A percentile compares a stretch with the other conserved stretches of the same genome.
Evolutionary conservation across 2,329 filamentous ascomycete genomes (phyloP).

Genomic region (Zymoseptoria crescenta): DNA sequence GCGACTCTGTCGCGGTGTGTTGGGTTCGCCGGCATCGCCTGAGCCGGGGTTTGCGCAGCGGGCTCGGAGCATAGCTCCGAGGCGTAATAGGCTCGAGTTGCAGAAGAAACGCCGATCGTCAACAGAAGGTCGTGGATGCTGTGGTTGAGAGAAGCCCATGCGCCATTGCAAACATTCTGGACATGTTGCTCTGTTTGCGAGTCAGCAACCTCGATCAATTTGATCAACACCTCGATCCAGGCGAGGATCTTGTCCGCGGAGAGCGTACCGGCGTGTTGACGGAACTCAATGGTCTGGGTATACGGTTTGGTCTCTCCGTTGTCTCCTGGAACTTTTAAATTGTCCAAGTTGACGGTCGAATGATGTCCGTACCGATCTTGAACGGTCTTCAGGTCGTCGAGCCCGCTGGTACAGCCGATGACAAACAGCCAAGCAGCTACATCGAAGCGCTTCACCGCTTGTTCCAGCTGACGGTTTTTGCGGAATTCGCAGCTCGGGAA

Average conservation of each 20-base stretch:
- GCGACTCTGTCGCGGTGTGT: background rate
- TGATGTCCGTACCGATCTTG: slow-evolving; percentile 4
- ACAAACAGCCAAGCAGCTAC: slow-evolving; percentile 5
- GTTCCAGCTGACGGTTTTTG: background rate
- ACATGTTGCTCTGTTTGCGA: slow-evolving; percentile 1
- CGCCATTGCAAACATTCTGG: background rate
- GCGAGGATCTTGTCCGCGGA: slow-evolving; percentile 18
- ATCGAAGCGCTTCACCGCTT: slow-evolving; percentile 3
- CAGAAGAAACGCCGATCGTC: background rate
- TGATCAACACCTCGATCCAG: slow-evolving; percentile 21
- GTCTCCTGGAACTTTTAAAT: too few relatives aligned
- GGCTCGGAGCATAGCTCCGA: background rate
- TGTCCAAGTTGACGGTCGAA: slow-evolving; percentile 3
- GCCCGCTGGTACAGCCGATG: slow-evolving; percentile 3
- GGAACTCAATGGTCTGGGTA: background rate
- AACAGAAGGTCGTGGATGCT: slow-evolving; percentile 7
- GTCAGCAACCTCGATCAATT: slow-evolving; percentile 6
- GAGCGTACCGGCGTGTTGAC: background rate
- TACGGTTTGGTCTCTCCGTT: too few relatives aligned
- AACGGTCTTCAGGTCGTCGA: slow-evolving; percentile 5
- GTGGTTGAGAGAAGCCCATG: slow-evolving; percentile 1
- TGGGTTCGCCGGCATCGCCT: too few relatives aligned
- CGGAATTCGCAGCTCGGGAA: background rate
- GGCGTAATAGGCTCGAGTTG: background rate
- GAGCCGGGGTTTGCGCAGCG: too few relatives aligned